Conservation (phyloP, 2,329 filamentous ascomycete genomes). For the Microsporum canis region DNA sequence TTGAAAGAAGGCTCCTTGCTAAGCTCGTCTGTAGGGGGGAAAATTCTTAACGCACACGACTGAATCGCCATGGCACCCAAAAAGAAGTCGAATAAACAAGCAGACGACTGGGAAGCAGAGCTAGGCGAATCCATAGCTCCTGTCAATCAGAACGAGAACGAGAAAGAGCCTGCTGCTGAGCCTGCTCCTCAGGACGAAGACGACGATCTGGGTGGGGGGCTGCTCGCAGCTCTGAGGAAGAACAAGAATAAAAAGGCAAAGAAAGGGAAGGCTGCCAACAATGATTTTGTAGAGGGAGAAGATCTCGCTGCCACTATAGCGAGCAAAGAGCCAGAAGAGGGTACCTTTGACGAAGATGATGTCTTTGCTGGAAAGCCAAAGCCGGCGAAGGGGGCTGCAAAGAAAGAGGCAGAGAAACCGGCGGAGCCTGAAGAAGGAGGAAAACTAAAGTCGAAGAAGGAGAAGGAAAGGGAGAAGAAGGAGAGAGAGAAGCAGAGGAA, state of each 20-base stretch:
- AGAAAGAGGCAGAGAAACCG: constrained; percentile 40
- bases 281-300: constrained; percentile 65
- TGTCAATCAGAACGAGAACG: constrained; percentile 12
- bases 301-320: constrained; percentile 42
- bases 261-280: constrained; percentile 63
- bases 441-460: constrained; percentile 83
- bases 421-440: constrained; percentile 48
- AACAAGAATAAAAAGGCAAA: constrained; percentile 81
- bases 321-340: constrained; percentile 68
- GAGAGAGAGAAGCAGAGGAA: constrained; percentile 97
- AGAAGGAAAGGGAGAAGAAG: constrained; percentile 97
- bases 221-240: constrained; percentile 71
- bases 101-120: constrained; percentile 92
- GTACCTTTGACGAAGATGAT: constrained; percentile 71
- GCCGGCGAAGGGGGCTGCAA: constrained; percentile 39
- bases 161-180: background rate
- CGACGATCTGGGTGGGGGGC: constrained; percentile 48
- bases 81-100: constrained; percentile 75
- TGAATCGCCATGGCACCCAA: constrained; percentile 64
- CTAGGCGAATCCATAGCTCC: constrained; percentile 61
- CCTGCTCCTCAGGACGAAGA: constrained; percentile 28
- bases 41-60: background rate
- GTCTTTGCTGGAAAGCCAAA: constrained; percentile 62
- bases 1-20: background rate
- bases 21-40: background rate